Evolutionary conservation across 768 basidiomycete genomes (phyloP).

Genomic region (Boletus barrowsii): DNA sequence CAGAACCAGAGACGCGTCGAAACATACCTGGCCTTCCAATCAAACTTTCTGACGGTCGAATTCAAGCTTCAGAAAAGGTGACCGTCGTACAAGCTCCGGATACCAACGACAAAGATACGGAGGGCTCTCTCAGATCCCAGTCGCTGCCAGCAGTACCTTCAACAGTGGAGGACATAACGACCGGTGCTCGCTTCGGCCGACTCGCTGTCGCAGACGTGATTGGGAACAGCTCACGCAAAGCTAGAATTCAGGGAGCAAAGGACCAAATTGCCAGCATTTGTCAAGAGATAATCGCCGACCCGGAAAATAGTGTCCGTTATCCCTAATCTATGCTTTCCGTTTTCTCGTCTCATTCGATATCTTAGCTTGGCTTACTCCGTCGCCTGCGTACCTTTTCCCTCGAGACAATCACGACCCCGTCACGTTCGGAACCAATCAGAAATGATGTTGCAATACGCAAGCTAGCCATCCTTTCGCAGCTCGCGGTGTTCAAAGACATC

Average conservation of each 20-base stretch:
- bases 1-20: constrained; percentile 46
- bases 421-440: constrained; percentile 63
- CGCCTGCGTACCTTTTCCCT: constrained; percentile 89
- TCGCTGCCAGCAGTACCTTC: constrained; percentile 23
- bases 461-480: constrained; percentile 83
- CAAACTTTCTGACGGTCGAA: constrained; percentile 77
- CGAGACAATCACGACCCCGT: constrained; percentile 63
- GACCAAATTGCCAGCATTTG: constrained; percentile 93
- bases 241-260: constrained; percentile 73
- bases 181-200: constrained; percentile 86
- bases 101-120: constrained; percentile 31
- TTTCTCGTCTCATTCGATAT: constrained; percentile 15
- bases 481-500: constrained; percentile 94
- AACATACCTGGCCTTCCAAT: constrained; percentile 73
- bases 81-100: constrained; percentile 16
- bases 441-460: constrained; percentile 86
- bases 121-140: constrained; percentile 36
- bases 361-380: constrained; percentile 80
- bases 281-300: constrained; percentile 91
- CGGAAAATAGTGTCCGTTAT: constrained; percentile 83
- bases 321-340: background rate
- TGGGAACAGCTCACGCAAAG: constrained; percentile 58
- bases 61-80: constrained; percentile 54
- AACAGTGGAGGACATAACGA: constrained; percentile 66
- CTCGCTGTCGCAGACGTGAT: constrained; percentile 74